Conservation (phyloP, 176 grass and related monocot species). For the Zoysia japonica region DNA sequence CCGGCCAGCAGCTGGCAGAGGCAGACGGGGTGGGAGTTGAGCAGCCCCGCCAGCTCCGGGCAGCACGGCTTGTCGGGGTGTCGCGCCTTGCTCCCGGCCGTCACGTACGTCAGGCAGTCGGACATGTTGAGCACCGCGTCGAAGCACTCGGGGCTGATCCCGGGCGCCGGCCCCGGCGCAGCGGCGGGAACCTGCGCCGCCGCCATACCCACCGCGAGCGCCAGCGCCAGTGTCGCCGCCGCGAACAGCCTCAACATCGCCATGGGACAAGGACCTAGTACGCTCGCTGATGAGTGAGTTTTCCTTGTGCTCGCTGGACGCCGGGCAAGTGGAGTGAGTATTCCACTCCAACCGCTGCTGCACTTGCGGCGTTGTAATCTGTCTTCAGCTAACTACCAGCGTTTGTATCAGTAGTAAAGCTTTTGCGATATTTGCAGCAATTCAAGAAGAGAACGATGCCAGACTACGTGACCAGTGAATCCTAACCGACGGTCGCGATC, state of each 20-base stretch:
- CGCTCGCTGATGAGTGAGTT: background rate
- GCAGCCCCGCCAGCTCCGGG: slow-evolving; percentile 79
- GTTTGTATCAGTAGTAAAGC: background rate
- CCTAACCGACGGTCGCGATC: background rate
- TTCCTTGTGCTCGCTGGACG: no score
- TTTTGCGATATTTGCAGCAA: background rate
- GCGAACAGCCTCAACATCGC: background rate
- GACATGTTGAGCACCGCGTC: slow-evolving; percentile 69
- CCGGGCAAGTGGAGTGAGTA: background rate
- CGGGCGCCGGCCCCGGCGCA: slow-evolving; percentile 40
- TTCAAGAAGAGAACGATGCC: no score
- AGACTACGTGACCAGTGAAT: no score
- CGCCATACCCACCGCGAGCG: slow-evolving; percentile 29
- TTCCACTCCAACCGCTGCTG: background rate
- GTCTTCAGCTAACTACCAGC: background rate
- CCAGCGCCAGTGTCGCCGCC: slow-evolving; percentile 12
- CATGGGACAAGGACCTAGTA: slow-evolving; percentile 14
- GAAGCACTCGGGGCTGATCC: slow-evolving; percentile 50
- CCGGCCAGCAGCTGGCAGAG: slow-evolving; percentile 82
- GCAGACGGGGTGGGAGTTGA: slow-evolving; percentile 73
- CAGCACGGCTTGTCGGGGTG: slow-evolving; percentile 77
- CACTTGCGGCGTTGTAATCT: background rate
- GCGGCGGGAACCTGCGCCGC: slow-evolving; percentile 36
- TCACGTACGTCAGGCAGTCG: slow-evolving; percentile 77
- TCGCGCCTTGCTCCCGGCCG: slow-evolving; percentile 56